Evolutionary conservation across 805 yeast species (phyloP).

Genomic region (Ogataea nitratoaversa): DNA sequence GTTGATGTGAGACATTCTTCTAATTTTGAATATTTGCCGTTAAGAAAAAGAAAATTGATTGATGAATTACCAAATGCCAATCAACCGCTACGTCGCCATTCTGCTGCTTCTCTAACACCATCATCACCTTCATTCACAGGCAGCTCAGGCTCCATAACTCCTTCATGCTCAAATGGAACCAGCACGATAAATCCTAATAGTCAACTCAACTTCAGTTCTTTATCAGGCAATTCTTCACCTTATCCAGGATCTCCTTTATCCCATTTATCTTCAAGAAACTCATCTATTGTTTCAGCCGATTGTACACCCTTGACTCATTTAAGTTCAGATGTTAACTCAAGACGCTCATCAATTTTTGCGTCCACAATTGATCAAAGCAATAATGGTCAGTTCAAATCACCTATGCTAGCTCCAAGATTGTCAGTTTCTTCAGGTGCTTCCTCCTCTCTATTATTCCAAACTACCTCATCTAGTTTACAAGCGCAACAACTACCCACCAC

Average conservation of each 20-base stretch:
- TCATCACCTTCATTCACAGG: neutral
- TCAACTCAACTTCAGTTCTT: slow-evolving; percentile 9
- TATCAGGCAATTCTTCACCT: slow-evolving; percentile 18
- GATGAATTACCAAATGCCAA: slow-evolving; percentile 18
- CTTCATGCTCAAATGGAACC: slow-evolving; percentile 1
- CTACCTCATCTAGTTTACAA: neutral
- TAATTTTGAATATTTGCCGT: slow-evolving; percentile 14
- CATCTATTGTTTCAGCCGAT: slow-evolving; percentile 29
- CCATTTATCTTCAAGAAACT: slow-evolving; percentile 28
- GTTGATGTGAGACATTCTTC: slow-evolving; percentile 18
- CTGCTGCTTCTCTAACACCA: slow-evolving; percentile 28
- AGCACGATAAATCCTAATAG: neutral
- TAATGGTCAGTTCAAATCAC: slow-evolving; percentile 16
- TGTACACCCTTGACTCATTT: slow-evolving; percentile 26
- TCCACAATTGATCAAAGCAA: slow-evolving; percentile 6
- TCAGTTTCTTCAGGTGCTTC: slow-evolving; percentile 23
- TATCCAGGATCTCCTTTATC: slow-evolving; percentile 29
- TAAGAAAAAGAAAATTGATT: slow-evolving; percentile 24
- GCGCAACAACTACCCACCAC: neutral
- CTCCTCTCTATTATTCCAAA: slow-evolving; percentile 16
- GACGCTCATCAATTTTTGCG: slow-evolving; percentile 26
- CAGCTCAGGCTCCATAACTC: neutral
- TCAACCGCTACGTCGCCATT: slow-evolving; percentile 28
- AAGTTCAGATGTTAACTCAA: slow-evolving; percentile 20
- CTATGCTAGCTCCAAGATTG: slow-evolving; percentile 21